These are phyloP conservation scores for Echria macrotheca DNA, from an alignment of 495 filamentous ascomycete genomes.

Conservation along the genomic window DNA sequence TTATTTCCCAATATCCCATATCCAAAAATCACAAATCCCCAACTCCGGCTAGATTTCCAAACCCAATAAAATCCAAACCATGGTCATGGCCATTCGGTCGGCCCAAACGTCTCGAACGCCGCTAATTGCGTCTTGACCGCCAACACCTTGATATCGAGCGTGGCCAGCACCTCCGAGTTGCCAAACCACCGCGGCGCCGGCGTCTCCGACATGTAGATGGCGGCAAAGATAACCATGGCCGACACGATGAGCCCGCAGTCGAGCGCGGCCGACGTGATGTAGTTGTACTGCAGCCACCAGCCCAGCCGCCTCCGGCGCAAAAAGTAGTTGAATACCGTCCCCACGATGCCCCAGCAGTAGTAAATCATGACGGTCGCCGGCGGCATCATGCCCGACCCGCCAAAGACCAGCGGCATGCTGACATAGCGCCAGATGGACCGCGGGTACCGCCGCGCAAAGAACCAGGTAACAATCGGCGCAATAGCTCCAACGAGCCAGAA, in stretches of 20 bases:
- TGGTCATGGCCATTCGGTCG: constrained; percentile 34
- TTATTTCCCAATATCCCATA: too few relatives aligned
- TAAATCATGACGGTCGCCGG: constrained; percentile 64
- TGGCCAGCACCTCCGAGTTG: constrained; percentile 41
- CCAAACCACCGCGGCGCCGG: constrained; percentile 62
- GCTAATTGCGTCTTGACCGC: constrained; percentile 32
- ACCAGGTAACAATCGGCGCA: constrained; percentile 53
- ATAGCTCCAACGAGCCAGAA: constrained; percentile 64
- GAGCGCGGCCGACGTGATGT: constrained; percentile 65
- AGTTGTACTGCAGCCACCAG: constrained; percentile 79
- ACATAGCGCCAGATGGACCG: constrained; percentile 52
- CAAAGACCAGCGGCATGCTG: constrained; percentile 63
- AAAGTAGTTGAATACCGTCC: constrained; percentile 60
- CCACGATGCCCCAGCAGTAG: constrained; percentile 63
- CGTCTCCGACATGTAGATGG: constrained; percentile 51
- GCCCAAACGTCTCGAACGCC: constrained; percentile 43
- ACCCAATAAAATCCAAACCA: neutral
- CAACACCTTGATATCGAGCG: constrained; percentile 30
- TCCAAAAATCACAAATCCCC: too few relatives aligned
- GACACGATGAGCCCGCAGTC: constrained; percentile 61
- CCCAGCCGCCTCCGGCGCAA: constrained; percentile 57
- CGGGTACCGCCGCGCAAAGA: constrained; percentile 55
- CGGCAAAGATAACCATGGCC: constrained; percentile 67
- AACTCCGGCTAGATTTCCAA: constrained; percentile 5
- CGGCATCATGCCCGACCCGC: constrained; percentile 56